Base-by-base conservation (phyloP, 2,329 filamentous ascomycete genomes). In the Phaeosphaeria sp. region DNA sequence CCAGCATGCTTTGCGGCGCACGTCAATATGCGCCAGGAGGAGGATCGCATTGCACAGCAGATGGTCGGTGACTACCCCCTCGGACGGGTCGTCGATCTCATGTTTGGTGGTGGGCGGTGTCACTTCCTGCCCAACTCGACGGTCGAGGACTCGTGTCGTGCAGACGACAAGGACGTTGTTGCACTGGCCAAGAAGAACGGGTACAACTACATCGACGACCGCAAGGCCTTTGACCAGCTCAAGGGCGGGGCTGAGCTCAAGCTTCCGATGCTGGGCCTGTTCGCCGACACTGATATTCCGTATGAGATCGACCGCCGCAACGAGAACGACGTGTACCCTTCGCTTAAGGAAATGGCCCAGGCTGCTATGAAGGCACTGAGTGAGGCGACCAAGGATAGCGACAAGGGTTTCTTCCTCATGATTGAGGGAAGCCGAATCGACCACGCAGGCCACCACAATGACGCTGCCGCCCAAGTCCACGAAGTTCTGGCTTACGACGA, bases 381-480 rank as follows among this genome's bases (percentile, higher is more conserved):
- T 61, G 87, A 88, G 58, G 95, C 93, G 0, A 97, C 95, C 0
- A 83, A 86, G 71, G 83, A 93, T 72, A 92, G 87, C 61, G 92
- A 98, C 43, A 88, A 96, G 77, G 95, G 95, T 4, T 99, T 98
- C 83, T 99, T 99, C 79, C 83, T 99, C 68, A 97, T 99, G 94
- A 96, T 99, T 60, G 95, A 99, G 78, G 95, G 93, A 4, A 96
- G 92, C 69, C 86, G 95, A 43, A 98, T 99, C 69, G 95, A 99
- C 72, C 95, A 99, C 74, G 94, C 95, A 3, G 95, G 93, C 49
- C 84, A 85, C 64, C 81, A 81, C 68, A 85, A 85, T 63, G 84
- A 85, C 62, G 82, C 84, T 3, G 82, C 81, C 18, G 82, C 82
- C 17, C 84, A 86, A 64, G 81, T 85, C 27, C 89, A 91, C 66